These are phyloP conservation scores for Waltergamsia citrina DNA, from an alignment of 2,329 filamentous ascomycete species.

Conservation along the genomic window DNA sequence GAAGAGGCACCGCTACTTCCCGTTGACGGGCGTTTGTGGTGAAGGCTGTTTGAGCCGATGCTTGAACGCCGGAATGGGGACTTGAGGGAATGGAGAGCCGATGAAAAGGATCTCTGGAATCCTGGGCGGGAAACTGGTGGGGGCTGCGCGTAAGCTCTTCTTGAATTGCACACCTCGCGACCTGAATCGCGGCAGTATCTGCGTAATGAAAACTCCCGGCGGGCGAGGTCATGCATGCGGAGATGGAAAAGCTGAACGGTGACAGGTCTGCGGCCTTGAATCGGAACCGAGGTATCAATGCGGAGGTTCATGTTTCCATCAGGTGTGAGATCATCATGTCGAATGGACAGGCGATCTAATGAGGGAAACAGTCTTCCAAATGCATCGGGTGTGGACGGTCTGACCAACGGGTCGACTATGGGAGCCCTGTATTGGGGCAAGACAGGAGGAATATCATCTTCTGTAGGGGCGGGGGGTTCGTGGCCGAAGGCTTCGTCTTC, in stretches of 20 bases:
- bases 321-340: conserved; percentile 80
- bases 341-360: conserved; percentile 67
- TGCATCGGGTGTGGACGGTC: conserved; percentile 70
- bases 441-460: conserved; percentile 31
- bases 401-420: conserved; percentile 50
- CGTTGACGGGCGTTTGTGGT: conserved; percentile 5
- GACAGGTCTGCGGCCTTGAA: conserved; percentile 48
- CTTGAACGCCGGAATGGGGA: conserved; percentile 17
- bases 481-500: conserved; percentile 14
- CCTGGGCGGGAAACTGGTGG: conserved; percentile 19
- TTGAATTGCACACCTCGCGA: conserved; percentile 82
- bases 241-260: conserved; percentile 80
- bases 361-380: conserved; percentile 86
- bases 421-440: conserved; percentile 52
- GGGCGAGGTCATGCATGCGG: conserved; percentile 84
- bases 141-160: conserved; percentile 44
- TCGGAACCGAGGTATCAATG: conserved; percentile 65
- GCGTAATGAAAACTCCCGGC: conserved; percentile 80
- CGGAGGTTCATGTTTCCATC: conserved; percentile 97
- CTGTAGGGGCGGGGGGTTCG: conserved; percentile 14
- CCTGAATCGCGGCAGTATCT: conserved; percentile 90
- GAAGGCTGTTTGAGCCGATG: conserved; percentile 3
- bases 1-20: conserved; percentile 4
- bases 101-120: conserved; percentile 37
- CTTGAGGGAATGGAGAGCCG: conserved; percentile 36